Conservation (phyloP, 2,329 filamentous ascomycete species). For the Neocatenulostroma microsporum region DNA sequence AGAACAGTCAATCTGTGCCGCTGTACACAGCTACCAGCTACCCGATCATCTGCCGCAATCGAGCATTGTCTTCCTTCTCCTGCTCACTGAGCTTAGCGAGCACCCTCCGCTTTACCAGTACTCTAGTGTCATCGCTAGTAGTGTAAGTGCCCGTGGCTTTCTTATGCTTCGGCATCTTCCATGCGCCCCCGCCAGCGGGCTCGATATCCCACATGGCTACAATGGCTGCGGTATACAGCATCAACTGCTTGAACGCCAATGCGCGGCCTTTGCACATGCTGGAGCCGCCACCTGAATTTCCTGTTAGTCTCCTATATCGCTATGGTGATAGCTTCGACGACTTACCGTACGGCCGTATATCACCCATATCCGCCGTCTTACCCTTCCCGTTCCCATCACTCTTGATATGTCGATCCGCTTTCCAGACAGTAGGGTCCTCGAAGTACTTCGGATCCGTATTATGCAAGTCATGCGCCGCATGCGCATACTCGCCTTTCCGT, state of each 20-base stretch:
- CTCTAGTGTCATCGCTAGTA: constrained; percentile 47
- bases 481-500: constrained; percentile 29
- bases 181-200: constrained; percentile 37
- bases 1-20: no score
- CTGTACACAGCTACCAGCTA: no score
- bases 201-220: constrained; percentile 51
- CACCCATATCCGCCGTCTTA: constrained; percentile 33
- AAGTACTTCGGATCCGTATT: constrained; percentile 31
- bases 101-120: constrained; percentile 40
- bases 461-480: constrained; percentile 32
- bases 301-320: no score
- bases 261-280: constrained; percentile 44
- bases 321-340: not conserved
- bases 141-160: constrained; percentile 44
- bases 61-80: no score
- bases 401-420: constrained; percentile 28
- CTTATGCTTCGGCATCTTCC: constrained; percentile 45
- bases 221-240: constrained; percentile 46
- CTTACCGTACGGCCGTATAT: constrained; percentile 39
- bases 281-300: constrained; percentile 34
- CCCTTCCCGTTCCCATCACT: constrained; percentile 22
- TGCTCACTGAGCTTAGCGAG: constrained; percentile 2
- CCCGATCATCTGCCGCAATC: no score
- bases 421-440: constrained; percentile 25
- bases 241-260: constrained; percentile 44